Evolutionary conservation across 2,329 filamentous ascomycete species (phyloP), one percentile per base, ranked within the genome.

Genomic region (Microdochium bolleyi): DNA sequence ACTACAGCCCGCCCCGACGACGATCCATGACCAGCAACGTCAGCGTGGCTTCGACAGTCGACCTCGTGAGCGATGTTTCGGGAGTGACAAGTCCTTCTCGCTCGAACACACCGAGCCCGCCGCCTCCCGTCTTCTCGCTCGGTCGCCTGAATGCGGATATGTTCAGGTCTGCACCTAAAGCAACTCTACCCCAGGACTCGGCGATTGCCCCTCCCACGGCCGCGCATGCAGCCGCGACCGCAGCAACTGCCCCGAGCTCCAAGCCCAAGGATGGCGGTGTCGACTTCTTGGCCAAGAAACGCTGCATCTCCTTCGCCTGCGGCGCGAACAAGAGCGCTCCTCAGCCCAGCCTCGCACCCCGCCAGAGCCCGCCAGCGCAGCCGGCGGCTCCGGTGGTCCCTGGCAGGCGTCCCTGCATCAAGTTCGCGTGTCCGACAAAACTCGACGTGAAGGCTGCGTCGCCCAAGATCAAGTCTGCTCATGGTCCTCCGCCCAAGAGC

Each of bases 301-400:
- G 92, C 55, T 92, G 89, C 69, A 96, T 97, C 60, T 92, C 88
- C 55, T 97, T 97, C 67, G 91, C 90, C 32, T 97, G 92, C 66
- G 85, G 81, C 34, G 80, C 80, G 37, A 88, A 85, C 64, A 76
- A 82, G 8, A 71, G 72, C 48, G 63, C 70, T 10, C 62, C 67
- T 58, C 70, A 69, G 54, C 65, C 70, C 24, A 63, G 68, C 24
- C 58, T 61, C 51, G 61, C 62, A n/a, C 63, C 68, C 56, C 41
- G 41, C 19, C 54, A 65, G 16, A 58, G 60, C 13, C 60, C 61
- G 30, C 60, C 64, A 70, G 60, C 60, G 63, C 44, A 62, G 64
- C 61, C 66, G 1, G 63, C 65, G 8, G 63, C 65, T 14, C 62
- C 63, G 3, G 69, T 73, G 52, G 69, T 71, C 49, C 66, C 70